Base-by-base conservation (phyloP, 2,329 filamentous ascomycete species). In the Pseudomassariella vexata region DNA sequence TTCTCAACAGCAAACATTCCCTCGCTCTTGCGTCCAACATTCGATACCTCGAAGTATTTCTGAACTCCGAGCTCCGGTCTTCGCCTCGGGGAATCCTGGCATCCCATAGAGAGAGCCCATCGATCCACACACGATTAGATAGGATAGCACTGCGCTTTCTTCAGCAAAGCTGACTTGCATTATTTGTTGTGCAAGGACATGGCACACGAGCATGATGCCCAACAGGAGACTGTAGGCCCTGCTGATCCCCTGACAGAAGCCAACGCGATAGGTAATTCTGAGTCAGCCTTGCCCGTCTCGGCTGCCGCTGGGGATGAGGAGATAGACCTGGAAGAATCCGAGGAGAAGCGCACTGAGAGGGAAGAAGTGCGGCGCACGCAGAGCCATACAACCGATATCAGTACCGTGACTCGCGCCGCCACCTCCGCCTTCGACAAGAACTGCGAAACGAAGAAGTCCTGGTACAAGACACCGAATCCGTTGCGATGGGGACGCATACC, bases 401-500 rank as follows among this genome's bases (percentile, higher is more conserved):
- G 72, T 44, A 63, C 60, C 5, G 43, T 64, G 19, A 69, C 67
- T 6, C 59, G 59, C n/a, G 62, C 62, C 11, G 62, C 60, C 50
- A 53, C 47, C 45, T n/a, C n/a, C n/a, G n/a, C n/a, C n/a, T n/a
- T n/a, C n/a, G n/a, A n/a, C n/a, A n/a, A n/a, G n/a, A n/a, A n/a
- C n/a, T n/a, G n/a, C n/a, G n/a, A n/a, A n/a, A n/a, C n/a, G 45
- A 25, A 56, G 50, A 75, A 68, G 46, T 68, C 73, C 52, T 86
- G 82, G 78, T 71, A 77, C 52, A 74, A 74, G 48, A 73, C 65
- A 24, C 44, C 67, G 19, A 82, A 82, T 44, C 79, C 79, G 3
- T 47, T 82, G 42, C 64, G 63, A 50, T 82, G 77, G 77, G 72
- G 76, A 5, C 40, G 53, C 20, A 57, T 68, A 3, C 73, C 76